Base-by-base conservation (phyloP, 495 filamentous ascomycete genomes). In the Penicillium bialowiezense region DNA sequence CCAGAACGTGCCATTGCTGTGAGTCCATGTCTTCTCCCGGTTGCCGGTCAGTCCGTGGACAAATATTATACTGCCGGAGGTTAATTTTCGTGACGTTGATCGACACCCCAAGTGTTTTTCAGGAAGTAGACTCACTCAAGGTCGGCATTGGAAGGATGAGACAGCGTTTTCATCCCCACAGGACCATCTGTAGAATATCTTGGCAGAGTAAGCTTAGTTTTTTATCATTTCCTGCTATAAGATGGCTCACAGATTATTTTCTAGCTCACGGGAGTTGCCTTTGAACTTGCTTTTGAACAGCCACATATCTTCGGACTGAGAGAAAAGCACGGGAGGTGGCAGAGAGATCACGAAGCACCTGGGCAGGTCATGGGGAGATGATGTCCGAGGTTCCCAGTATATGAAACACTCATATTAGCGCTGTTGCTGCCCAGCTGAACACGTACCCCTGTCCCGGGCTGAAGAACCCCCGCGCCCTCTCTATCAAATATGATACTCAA, bases 21-120 rank as follows among this genome's bases (percentile, higher is more conserved):
- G 45, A 7, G 26, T 40, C 45, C 45, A 48, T 33, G 45, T 48
- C 32, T 5, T 40, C 15, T 31, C 26, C 6, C 45, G 45, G n/a
- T 48, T 32, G 19, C 26, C 35, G 1, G 45, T 40, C 3, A 48
- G 29, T 8, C 45, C 35, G 6, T 48, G 45, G 3, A 48, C 23
- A 6, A 48, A 40, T 6, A 48, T 18, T 9, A 48, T 40, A 18
- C 45, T 48, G 28, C 35, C 23, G 18, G 19, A 6, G 34, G 7
- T 15, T 2, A 7, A 2, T 47, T 1, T 31, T 8, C 13, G 10
- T 0, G 7, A 5, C 19, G 2, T 21, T 19, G 4, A 24, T 10
- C 31, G 28, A 9, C 4, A 4, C 20, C 2, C 29, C 0, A 15
- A 4, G 15, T 0, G 13, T 9, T 44, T 21, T 7, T 9, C 5